A percentile compares a stretch with the other conserved stretches of the same genome.
Conservation (phyloP, 1,284 basidiomycete species). For the Anthracocystis panici-leucophaei region DNA sequence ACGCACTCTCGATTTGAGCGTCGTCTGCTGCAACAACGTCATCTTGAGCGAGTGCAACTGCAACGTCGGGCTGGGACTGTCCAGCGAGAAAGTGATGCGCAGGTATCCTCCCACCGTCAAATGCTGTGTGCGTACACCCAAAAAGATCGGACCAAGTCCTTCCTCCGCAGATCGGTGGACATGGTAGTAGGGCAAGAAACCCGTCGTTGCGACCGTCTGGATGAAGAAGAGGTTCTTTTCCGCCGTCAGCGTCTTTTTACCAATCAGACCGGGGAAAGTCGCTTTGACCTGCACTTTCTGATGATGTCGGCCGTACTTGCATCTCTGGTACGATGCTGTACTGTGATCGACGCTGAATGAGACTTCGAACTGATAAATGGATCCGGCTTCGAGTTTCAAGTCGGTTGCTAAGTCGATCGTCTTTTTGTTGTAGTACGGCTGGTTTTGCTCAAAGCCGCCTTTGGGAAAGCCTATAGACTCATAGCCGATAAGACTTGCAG, state of each 20-base stretch:
- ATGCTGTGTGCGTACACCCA: slow-evolving; percentile 48
- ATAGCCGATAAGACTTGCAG: slow-evolving; percentile 42
- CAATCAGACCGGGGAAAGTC: slow-evolving; percentile 46
- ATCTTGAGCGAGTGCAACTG: slow-evolving; percentile 45
- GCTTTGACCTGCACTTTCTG: slow-evolving; percentile 53
- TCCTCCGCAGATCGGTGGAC: slow-evolving; percentile 44
- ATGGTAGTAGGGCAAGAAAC: slow-evolving; percentile 49
- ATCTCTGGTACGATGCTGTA: slow-evolving; percentile 50
- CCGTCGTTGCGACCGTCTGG: slow-evolving; percentile 30
- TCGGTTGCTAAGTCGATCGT: slow-evolving; percentile 44
- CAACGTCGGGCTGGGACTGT: slow-evolving; percentile 38
- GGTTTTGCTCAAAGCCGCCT: slow-evolving; percentile 55
- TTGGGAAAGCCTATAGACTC: slow-evolving; percentile 51
- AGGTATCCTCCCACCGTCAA: slow-evolving; percentile 55
- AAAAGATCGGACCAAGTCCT: slow-evolving; percentile 43
- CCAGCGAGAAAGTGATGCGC: slow-evolving; percentile 46
- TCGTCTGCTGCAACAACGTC: slow-evolving; percentile 47
- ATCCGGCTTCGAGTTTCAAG: slow-evolving; percentile 44
- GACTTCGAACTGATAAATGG: slow-evolving; percentile 49
- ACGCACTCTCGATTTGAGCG: slow-evolving; percentile 45
- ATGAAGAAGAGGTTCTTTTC: slow-evolving; percentile 54
- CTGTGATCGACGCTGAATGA: slow-evolving; percentile 50
- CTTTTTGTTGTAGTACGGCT: slow-evolving; percentile 50
- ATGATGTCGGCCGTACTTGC: slow-evolving; percentile 51
- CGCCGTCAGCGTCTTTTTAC: slow-evolving; percentile 46